phyloP scores from a whole-genome alignment of 2,329 filamentous ascomycete genomes.

The Dichotomopilus funicola region DNA sequence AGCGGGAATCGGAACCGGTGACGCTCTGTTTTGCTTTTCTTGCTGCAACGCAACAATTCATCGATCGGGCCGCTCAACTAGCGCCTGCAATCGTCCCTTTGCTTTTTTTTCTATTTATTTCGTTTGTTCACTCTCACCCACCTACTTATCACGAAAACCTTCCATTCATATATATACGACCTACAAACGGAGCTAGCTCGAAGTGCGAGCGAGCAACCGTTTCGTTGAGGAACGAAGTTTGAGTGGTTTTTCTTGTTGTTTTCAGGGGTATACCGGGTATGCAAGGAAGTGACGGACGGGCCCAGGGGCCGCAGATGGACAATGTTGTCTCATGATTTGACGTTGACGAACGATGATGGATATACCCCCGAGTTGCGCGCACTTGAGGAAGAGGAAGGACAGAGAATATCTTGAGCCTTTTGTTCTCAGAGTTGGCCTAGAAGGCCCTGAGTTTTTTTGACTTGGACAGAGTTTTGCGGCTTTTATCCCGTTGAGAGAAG shows the following conservation, averaged over 20 bases:
- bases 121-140: too few species aligned
- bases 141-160: too few species aligned
- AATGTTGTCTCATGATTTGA: slow-evolving; percentile 8
- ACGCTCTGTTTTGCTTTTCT: slow-evolving; percentile 4
- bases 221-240: not conserved
- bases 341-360: slow-evolving; percentile 17
- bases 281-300: too few species aligned
- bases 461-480: not conserved
- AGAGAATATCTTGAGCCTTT: not conserved
- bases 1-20: not conserved
- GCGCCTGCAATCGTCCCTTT: too few species aligned
- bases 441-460: not conserved
- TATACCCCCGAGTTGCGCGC: slow-evolving; percentile 14
- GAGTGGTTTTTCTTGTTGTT: slow-evolving; percentile 4
- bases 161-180: too few species aligned
- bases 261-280: not conserved
- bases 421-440: not conserved
- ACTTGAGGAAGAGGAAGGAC: not conserved
- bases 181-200: not conserved
- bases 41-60: too few species aligned
- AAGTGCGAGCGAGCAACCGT: not conserved
- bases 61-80: too few species aligned
- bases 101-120: too few species aligned
- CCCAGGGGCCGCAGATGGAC: not conserved
- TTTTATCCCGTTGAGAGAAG: too few species aligned